Percentiles rank a stretch among this genome's conserved stretches.
phyloP scores from a whole-genome alignment of 768 basidiomycete species.

The Boletus vermiculosoides region DNA sequence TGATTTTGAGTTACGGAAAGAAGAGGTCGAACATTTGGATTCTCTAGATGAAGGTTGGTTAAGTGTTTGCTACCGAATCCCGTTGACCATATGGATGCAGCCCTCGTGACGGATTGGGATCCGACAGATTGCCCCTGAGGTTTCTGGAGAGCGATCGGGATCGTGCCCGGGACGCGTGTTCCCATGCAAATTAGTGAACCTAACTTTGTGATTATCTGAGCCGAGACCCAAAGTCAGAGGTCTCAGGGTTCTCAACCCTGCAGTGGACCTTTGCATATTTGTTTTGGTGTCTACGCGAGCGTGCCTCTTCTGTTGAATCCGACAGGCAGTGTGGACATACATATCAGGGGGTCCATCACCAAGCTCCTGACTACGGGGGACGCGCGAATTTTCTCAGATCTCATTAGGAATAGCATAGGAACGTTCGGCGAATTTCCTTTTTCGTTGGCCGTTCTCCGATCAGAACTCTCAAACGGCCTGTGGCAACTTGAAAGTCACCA shows the following conservation, averaged over 20 bases:
- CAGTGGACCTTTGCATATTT: background rate
- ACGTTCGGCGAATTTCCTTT: background rate
- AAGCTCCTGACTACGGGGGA: background rate
- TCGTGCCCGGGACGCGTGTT: constrained; percentile 4
- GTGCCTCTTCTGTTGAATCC: background rate
- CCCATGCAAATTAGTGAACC: constrained; percentile 8
- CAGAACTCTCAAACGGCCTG: background rate
- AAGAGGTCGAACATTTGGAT: constrained; percentile 53
- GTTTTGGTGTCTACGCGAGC: background rate
- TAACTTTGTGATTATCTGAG: constrained; percentile 16
- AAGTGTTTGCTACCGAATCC: background rate
- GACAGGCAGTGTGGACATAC: background rate
- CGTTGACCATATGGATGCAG: constrained; percentile 5
- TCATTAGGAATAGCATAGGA: background rate
- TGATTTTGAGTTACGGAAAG: constrained; percentile 53
- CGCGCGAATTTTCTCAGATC: background rate
- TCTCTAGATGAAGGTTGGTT: constrained; percentile 50
- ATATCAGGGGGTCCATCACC: background rate
- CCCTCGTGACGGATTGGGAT: constrained; percentile 7
- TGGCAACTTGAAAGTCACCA: background rate
- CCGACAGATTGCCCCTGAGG: constrained; percentile 11
- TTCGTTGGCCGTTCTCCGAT: background rate
- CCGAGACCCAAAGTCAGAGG: background rate
- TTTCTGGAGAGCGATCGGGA: background rate
- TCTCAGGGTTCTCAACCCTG: background rate